Evolutionary conservation across 2,329 filamentous ascomycete species (phyloP).

Genomic region (Ophiostoma piceae): DNA sequence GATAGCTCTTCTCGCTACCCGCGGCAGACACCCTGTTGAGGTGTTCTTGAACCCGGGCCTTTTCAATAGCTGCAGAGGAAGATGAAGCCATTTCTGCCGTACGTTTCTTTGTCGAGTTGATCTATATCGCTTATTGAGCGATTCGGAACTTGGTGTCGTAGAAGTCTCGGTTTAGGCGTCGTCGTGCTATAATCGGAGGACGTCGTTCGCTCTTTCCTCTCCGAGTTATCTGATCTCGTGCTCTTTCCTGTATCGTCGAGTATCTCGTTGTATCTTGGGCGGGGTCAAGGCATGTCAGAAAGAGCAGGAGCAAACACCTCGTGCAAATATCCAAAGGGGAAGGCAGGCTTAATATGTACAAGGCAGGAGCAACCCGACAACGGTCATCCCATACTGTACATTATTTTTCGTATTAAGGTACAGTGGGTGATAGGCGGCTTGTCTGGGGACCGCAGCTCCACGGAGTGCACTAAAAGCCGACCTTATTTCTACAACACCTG

Average conservation of each 20-base stretch:
- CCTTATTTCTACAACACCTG: neutral
- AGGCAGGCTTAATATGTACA: neutral
- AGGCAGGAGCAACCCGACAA: neutral
- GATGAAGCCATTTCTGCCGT: neutral
- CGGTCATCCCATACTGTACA: neutral
- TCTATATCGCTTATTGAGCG: neutral
- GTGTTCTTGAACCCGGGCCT: conserved; percentile 8
- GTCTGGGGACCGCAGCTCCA: neutral
- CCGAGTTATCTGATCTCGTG: neutral
- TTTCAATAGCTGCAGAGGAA: neutral
- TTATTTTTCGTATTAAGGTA: neutral
- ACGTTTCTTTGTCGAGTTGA: neutral
- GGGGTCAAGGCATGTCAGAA: neutral
- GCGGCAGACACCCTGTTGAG: neutral
- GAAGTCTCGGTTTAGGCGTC: neutral
- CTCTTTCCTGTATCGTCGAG: neutral
- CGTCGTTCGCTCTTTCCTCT: neutral
- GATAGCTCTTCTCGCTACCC: neutral
- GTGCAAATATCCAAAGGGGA: neutral
- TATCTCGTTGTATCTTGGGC: neutral
- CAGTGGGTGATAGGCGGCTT: neutral
- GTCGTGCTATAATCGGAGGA: neutral
- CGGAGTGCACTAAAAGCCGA: neutral
- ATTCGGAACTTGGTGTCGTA: neutral
- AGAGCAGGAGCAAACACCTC: neutral